A percentile compares a stretch with the other conserved stretches of the same genome.
phyloP scores from a whole-genome alignment of 1,139 yeast genomes.

The Yamadazyma blattariae region DNA sequence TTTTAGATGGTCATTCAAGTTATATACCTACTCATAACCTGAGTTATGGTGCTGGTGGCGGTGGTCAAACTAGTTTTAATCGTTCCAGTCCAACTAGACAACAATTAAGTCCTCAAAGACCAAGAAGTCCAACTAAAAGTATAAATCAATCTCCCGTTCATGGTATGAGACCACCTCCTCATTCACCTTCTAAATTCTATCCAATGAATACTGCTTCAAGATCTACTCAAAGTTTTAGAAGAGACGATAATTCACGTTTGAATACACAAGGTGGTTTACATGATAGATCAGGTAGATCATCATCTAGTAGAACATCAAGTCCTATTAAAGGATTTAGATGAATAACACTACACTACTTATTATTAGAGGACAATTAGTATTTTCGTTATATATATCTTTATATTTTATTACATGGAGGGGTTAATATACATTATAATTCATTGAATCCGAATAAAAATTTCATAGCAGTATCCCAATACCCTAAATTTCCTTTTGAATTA shows the following conservation, averaged over 20 bases:
- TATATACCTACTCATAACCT: not conserved
- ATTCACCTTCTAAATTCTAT: not conserved
- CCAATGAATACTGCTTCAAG: not conserved
- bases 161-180: conserved; percentile 3
- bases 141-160: conserved; percentile 2
- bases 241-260: not conserved
- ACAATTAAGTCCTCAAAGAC: conserved; percentile 1
- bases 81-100: not conserved
- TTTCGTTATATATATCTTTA: no score
- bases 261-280: not conserved
- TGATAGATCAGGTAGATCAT: no score
- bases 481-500: conserved; percentile 28
- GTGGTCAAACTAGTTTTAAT: no score
- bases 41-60: no score
- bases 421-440: conserved; percentile 27
- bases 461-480: conserved; percentile 31
- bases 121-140: conserved; percentile 2
- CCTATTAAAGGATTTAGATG: conserved; percentile 1
- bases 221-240: not conserved
- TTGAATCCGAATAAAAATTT: conserved; percentile 46
- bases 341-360: no score
- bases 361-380: no score
- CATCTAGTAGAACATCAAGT: no score
- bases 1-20: not conserved
- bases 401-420: no score